Percentiles rank a stretch among this genome's conserved stretches.
phyloP scores from a whole-genome alignment of 83 land plant species.

The Thuja plicata region DNA sequence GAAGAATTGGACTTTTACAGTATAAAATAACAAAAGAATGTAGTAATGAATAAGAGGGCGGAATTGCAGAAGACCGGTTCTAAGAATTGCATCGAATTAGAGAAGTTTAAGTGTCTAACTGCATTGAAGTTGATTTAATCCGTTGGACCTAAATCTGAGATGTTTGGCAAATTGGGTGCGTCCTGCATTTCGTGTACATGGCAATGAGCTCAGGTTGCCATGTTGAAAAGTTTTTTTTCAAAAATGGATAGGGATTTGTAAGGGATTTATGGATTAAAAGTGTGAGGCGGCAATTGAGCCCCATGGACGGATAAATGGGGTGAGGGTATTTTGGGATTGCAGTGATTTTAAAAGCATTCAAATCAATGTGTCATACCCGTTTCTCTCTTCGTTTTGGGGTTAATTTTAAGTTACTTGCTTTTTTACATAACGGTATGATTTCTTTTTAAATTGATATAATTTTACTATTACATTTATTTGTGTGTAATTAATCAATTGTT shows the following conservation, averaged over 20 bases:
- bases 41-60: not conserved
- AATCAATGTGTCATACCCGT: too few relatives aligned
- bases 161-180: not conserved
- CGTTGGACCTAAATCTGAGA: not conserved
- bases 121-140: not conserved
- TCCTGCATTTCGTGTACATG: not conserved
- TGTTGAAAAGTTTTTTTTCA: not conserved
- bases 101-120: not conserved
- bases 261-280: not conserved
- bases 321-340: not conserved
- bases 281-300: slow-evolving; percentile 5
- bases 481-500: too few relatives aligned
- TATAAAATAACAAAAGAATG: not conserved
- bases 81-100: not conserved
- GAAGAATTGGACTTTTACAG: not conserved
- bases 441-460: too few relatives aligned
- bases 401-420: too few relatives aligned
- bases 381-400: too few relatives aligned
- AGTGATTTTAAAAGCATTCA: too few relatives aligned
- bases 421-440: too few relatives aligned
- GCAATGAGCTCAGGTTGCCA: not conserved
- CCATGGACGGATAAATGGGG: not conserved
- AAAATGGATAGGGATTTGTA: not conserved
- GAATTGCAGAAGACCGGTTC: not conserved
- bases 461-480: too few relatives aligned